A percentile compares a stretch with the other conserved stretches of the same genome.
Evolutionary conservation across 768 basidiomycete species (phyloP).

Genomic region (Asterophora lycoperdoides): DNA sequence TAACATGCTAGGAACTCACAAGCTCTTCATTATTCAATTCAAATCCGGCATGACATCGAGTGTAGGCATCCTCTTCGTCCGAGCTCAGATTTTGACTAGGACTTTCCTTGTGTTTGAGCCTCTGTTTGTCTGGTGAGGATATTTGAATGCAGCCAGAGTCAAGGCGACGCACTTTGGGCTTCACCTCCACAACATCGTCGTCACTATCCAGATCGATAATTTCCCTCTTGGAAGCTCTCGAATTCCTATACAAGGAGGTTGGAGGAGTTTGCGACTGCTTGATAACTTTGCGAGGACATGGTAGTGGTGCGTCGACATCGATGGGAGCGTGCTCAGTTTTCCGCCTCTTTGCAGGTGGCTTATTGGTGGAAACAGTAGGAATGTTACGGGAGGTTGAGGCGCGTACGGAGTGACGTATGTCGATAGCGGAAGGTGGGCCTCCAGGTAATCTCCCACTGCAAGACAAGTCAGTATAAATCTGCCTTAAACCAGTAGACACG

Average conservation of each 20-base stretch:
- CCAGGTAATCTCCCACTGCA: neutral
- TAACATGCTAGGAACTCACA: constrained; percentile 14
- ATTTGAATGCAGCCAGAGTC: neutral
- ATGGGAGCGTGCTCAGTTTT: neutral
- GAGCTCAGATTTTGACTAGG: neutral
- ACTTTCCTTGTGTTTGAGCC: constrained; percentile 1
- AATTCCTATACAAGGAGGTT: neutral
- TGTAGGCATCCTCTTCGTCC: constrained; percentile 14
- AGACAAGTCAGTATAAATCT: too few relatives aligned
- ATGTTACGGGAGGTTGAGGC: neutral
- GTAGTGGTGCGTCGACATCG: neutral
- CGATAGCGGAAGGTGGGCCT: neutral
- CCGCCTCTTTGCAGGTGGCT: neutral
- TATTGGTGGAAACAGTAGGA: neutral
- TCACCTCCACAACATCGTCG: constrained; percentile 10
- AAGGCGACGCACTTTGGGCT: constrained; percentile 10
- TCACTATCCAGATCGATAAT: constrained; percentile 16
- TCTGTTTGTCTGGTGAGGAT: neutral
- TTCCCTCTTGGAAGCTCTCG: neutral
- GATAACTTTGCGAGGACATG: neutral
- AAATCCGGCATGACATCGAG: constrained; percentile 18
- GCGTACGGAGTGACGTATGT: neutral
- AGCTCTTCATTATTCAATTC: constrained; percentile 23
- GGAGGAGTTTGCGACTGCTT: neutral
- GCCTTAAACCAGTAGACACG: neutral